Evolutionary conservation across 768 basidiomycete genomes (phyloP), one percentile per base, ranked within the genome.

Genomic region (Suillus brevipes): DNA sequence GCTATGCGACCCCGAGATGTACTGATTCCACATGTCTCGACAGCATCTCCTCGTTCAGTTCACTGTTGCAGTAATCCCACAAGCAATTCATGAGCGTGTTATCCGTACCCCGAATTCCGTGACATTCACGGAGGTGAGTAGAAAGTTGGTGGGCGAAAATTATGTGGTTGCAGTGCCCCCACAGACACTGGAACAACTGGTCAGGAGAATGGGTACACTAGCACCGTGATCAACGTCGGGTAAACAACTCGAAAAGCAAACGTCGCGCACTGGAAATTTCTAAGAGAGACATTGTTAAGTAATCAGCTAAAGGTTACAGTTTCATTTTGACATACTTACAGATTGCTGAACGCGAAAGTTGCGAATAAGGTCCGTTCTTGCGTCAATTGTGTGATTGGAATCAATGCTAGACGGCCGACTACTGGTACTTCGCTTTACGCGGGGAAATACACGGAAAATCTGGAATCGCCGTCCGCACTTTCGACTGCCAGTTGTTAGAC

Each of bases 391-490:
- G 10, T 6, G 2, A 20, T 36, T 10, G 12, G 6, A 12, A 6
- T 34, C 31, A 6, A 20, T 55, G 34, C 7, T 20, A 14, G 47
- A 49, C 2, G 47, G 7, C 3, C 12, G 23, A 49, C 23, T 2
- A 7, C 5, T 14, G 25, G 47, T 0, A 6, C 23, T 2, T 12
- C 3, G 47, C 2, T 25, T 20, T 25, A 1, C 12, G 3, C 1
- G 20, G 23, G 3, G 14, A 23, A 13, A 14, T 50, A 25, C 23
- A 2, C 49, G 49, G 6, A 20, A 55, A 7, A 74, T 68, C 52
- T 70, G 70, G 50, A 75, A 75, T 52, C 73, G 71, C 10, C 74
- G 68, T 65, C 69, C 72, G 45, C 74, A 74, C 1, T 68, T 63
- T 13, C 67, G 72, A 47, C 60, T 52, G 37, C 66, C 68, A 1